phyloP scores from a whole-genome alignment of 2,329 filamentous ascomycete genomes.

The Penicillium brevicompactum region DNA sequence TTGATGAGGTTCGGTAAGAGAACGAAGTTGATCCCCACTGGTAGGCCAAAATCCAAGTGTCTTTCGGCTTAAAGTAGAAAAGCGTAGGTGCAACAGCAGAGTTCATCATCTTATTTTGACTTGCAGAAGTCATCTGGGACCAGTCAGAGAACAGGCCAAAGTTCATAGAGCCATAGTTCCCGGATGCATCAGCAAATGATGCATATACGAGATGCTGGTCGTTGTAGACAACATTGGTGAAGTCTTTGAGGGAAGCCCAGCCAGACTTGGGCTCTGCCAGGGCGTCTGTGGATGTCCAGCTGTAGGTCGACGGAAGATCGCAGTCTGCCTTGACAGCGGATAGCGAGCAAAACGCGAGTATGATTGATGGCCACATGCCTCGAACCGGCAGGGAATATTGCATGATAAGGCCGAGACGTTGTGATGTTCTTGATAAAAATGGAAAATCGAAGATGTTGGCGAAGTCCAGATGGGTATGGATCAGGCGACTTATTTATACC shows the following conservation, averaged over 20 bases:
- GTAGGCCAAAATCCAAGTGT: constrained; percentile 65
- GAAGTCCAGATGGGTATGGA: too few species aligned
- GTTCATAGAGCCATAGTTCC: constrained; percentile 60
- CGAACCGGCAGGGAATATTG: too few species aligned
- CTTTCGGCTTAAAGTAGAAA: constrained; percentile 65
- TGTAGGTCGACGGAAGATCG: constrained; percentile 56
- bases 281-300: constrained; percentile 57
- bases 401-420: too few species aligned
- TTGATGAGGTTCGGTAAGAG: constrained; percentile 60
- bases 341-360: neutral
- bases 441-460: too few species aligned
- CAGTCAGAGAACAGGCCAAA: constrained; percentile 60
- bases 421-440: too few species aligned
- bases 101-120: constrained; percentile 54
- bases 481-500: too few species aligned
- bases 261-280: constrained; percentile 57
- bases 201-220: constrained; percentile 64
- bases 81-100: constrained; percentile 61
- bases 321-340: neutral
- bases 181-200: constrained; percentile 48
- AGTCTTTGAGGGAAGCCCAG: constrained; percentile 65
- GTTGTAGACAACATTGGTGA: constrained; percentile 59
- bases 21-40: constrained; percentile 65
- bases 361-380: neutral
- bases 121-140: constrained; percentile 52